A percentile compares a stretch with the other conserved stretches of the same genome.
Conservation (phyloP, 768 basidiomycete genomes). For the Leccinum longicurvipes region DNA sequence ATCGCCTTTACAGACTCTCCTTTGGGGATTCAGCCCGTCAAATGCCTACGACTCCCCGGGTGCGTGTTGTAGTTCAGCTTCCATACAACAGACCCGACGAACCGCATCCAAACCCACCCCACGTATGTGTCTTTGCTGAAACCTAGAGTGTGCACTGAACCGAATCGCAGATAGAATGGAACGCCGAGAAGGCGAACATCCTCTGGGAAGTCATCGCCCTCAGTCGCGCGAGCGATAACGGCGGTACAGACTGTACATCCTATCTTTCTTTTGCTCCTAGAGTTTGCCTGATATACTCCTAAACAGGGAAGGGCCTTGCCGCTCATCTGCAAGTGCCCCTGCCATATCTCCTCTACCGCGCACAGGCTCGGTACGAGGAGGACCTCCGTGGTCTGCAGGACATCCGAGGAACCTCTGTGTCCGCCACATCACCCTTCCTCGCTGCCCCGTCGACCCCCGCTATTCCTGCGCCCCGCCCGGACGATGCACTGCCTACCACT, state of each 20-base stretch:
- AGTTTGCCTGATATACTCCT: background rate
- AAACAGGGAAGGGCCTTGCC: slow-evolving; percentile 78
- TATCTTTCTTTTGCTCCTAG: too few relatives aligned
- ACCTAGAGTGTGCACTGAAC: slow-evolving; percentile 2
- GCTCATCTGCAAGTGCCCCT: slow-evolving; percentile 76
- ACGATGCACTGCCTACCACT: slow-evolving; percentile 13
- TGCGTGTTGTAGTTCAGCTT: slow-evolving; percentile 76
- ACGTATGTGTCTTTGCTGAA: slow-evolving; percentile 43
- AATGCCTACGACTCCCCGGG: slow-evolving; percentile 30
- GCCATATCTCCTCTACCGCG: slow-evolving; percentile 81
- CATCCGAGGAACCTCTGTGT: slow-evolving; percentile 55
- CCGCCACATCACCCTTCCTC: slow-evolving; percentile 28
- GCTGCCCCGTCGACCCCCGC: slow-evolving; percentile 13
- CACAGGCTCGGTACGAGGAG: slow-evolving; percentile 81
- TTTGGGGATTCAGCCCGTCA: too few relatives aligned
- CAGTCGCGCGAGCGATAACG: slow-evolving; percentile 68
- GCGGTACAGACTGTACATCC: slow-evolving; percentile 74
- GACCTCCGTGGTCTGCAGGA: slow-evolving; percentile 78
- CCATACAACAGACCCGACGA: slow-evolving; percentile 78
- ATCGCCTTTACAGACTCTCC: too few relatives aligned
- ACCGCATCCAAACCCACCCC: slow-evolving; percentile 60
- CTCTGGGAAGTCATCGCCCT: slow-evolving; percentile 86
- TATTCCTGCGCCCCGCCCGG: slow-evolving; percentile 10
- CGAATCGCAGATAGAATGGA: slow-evolving; percentile 81
- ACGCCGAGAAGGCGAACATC: slow-evolving; percentile 74